Evolutionary conservation across 208 protist genomes (phyloP), one percentile per base, ranked within the genome.

Genomic region (Angomonas deanei): DNA sequence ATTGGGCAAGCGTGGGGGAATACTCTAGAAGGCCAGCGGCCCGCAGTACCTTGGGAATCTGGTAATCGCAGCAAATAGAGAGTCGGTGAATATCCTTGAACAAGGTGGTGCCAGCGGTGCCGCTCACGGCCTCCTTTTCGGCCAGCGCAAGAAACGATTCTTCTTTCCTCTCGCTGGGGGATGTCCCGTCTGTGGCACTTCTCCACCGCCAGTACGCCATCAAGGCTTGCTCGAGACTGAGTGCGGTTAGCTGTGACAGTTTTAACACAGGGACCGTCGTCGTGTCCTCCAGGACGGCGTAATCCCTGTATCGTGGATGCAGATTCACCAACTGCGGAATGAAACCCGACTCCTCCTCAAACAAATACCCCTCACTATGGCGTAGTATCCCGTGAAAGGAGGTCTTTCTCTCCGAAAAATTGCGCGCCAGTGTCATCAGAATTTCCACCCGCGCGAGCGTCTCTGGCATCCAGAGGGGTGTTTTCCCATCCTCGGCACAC

Each of bases 11-110:
- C 31, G 72, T 23, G 0, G 53, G 55, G 54, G 78, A 66, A 71
- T 94, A 94, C 36, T 74, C 31, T 8, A 94, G 49, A 11, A 92
- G 53, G 0, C 82, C 88, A 19, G 78, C 75, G 11, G 70, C 72
- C 0, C 84, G 84, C 55, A 94, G 70, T 4, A 81, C 72, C 58
- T 84, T 92, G 36, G 88, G 88, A 27, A 94, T 87, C 64, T 94
- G 88, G 57, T 94, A 94, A 60, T 94, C 88, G 46, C 83, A 92
- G 80, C 88, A 94, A 39, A 94, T 68, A 31, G 78, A 83, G 0
- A 94, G 70, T 42, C 72, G 49, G 11, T 71, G 49, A 26, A 32
- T 31, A 50, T 94, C 88, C 2, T 10, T 42, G 48, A 94, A 94
- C 10, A 85, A 47, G 21, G 26, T 21, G 1, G 3, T n/a, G 8